Conservation (phyloP, 2,329 filamentous ascomycete species). For the Trichoderma citrinoviride region DNA sequence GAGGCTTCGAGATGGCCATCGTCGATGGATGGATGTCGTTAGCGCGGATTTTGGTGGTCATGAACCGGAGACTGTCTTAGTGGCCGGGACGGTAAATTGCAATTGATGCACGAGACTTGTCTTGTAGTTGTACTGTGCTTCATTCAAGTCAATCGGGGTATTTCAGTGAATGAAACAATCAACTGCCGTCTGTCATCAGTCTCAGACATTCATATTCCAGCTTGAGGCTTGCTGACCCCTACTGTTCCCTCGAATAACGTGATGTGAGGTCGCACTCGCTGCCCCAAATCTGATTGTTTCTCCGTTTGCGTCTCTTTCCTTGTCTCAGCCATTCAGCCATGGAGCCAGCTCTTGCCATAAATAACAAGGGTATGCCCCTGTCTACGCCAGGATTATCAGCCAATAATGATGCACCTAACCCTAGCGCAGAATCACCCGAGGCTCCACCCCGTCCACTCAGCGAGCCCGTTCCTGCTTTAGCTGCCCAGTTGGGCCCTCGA, state of each 20-base stretch:
- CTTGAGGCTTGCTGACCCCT: background rate
- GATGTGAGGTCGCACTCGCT: background rate
- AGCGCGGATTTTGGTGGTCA: no score
- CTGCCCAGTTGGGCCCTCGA: slow-evolving; percentile 19
- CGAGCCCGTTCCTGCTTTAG: slow-evolving; percentile 22
- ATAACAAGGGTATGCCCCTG: slow-evolving; percentile 7
- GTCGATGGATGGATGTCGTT: no score
- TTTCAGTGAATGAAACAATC: no score
- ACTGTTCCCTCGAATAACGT: background rate
- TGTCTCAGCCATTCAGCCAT: slow-evolving; percentile 9
- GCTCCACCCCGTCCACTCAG: slow-evolving; percentile 19
- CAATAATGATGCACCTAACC: background rate
- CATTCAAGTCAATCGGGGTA: no score
- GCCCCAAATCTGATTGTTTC: background rate
- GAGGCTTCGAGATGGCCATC: no score
- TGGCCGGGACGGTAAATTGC: no score
- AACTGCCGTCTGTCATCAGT: background rate
- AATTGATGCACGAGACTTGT: no score
- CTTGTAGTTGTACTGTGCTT: no score
- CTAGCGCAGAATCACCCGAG: slow-evolving; percentile 17
- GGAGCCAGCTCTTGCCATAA: slow-evolving; percentile 1
- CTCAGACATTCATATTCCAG: slow-evolving; percentile 3
- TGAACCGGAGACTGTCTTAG: no score
- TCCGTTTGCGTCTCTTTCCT: slow-evolving; percentile 1
- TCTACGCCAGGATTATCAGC: background rate